Conservation (phyloP, 2,329 filamentous ascomycete genomes). For the Calonectria montana region DNA sequence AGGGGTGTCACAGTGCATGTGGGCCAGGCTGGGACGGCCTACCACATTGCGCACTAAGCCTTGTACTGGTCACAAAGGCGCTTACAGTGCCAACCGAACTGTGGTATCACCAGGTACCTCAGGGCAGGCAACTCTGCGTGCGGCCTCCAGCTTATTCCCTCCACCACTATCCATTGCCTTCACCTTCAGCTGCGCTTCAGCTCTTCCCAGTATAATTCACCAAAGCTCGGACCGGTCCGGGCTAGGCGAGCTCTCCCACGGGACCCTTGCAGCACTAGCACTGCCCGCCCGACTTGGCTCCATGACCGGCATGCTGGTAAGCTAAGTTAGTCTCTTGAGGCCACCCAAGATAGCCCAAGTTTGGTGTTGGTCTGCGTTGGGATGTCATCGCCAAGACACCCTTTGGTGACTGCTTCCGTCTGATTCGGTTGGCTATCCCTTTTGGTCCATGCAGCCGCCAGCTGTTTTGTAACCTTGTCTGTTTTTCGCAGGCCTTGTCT, state of each 20-base stretch:
- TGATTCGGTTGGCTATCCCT: neutral
- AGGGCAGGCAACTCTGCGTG: constrained; percentile 1
- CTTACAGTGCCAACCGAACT: constrained; percentile 11
- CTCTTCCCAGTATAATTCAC: neutral
- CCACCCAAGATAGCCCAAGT: neutral
- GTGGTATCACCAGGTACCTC: constrained; percentile 20
- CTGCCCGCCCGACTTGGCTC: constrained; percentile 1
- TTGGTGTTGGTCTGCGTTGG: neutral
- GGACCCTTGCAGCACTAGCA: constrained; percentile 15
- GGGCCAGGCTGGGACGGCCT: neutral
- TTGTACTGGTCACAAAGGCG: neutral
- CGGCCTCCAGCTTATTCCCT: constrained; percentile 22
- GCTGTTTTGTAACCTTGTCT: neutral
- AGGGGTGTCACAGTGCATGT: constrained; percentile 24
- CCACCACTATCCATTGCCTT: neutral
- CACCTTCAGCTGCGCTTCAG: neutral
- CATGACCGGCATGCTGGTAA: constrained; percentile 9
- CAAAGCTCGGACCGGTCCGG: neutral
- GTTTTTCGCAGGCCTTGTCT: neutral
- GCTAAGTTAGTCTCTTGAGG: neutral
- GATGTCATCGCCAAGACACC: neutral
- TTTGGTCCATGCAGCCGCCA: neutral
- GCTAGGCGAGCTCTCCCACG: neutral
- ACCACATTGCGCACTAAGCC: neutral
- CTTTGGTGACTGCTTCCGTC: neutral